Percentiles rank a stretch among this genome's conserved stretches.
Evolutionary conservation across 257 asterid genomes (phyloP).

Genomic region (Solanum pinnatisectum): DNA sequence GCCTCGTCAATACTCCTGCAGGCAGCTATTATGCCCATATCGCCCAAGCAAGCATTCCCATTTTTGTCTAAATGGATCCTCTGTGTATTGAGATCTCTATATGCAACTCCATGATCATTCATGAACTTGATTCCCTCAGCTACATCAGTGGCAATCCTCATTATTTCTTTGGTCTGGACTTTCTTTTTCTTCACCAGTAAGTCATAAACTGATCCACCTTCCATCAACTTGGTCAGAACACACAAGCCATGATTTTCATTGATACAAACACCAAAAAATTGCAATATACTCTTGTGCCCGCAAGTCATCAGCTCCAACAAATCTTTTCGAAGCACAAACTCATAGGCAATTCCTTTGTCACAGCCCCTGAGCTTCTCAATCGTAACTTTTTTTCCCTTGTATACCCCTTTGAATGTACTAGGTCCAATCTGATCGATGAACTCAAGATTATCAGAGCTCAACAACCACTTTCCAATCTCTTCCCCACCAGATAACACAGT

Average conservation of each 20-base stretch:
- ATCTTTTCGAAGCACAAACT: constrained; percentile 68
- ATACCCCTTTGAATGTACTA: constrained; percentile 62
- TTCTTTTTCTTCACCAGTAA: constrained; percentile 64
- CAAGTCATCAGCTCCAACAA: constrained; percentile 90
- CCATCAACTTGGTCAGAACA: constrained; percentile 81
- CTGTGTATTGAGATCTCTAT: constrained; percentile 81
- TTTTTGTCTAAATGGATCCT: constrained; percentile 74
- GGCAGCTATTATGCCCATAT: constrained; percentile 86
- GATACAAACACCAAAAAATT: constrained; percentile 68
- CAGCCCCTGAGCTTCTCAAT: constrained; percentile 92
- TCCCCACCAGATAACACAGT: constrained; percentile 66
- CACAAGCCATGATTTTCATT: constrained; percentile 85
- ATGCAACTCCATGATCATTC: constrained; percentile 86
- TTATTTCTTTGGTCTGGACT: constrained; percentile 58
- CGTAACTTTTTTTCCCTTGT: constrained; percentile 66
- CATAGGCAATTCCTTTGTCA: constrained; percentile 85
- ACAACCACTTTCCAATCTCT: constrained; percentile 63
- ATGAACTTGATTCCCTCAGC: constrained; percentile 87
- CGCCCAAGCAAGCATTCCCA: constrained; percentile 90
- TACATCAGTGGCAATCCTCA: constrained; percentile 63
- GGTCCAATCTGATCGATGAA: constrained; percentile 67
- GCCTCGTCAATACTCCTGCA: constrained; percentile 82
- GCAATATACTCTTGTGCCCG: constrained; percentile 75
- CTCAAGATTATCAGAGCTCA: constrained; percentile 58
- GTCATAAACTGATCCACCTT: constrained; percentile 81